Evolutionary conservation across 495 filamentous ascomycete species (phyloP), one percentile per base, ranked within the genome.

Genomic region (Neurospora hispaniola): DNA sequence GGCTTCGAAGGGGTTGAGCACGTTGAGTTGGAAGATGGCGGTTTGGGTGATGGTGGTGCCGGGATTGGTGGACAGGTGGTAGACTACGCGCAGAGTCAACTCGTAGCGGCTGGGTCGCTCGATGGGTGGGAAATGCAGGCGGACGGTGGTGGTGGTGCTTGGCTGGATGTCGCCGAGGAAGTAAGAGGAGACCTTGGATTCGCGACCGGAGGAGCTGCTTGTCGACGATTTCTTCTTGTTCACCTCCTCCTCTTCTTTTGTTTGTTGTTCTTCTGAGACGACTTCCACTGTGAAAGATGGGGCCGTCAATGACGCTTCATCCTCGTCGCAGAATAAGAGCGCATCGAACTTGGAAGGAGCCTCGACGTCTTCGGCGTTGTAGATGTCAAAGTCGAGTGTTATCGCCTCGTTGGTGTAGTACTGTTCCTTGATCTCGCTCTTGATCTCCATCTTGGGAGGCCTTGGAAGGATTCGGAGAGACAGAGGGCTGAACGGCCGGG

Each of bases 371-470:
- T 99, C 96, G 73, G 90, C 90, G 72, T 99, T 99, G 31, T 88
- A 76, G 20, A 97, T 82, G 39, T 90, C 86, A 44, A 98, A 84
- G 18, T 85, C 82, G 62, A 98, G 80, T 10, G 77, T 76, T 48
- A 97, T 85, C 2, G 81, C 78, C 81, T 99, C 96, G 77, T 95
- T 90, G 3, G 90, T 90, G 77, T 97, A 98, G 80, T 96, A 96
- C 42, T 91, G 88, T 31, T 88, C 84, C 71, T 84, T 83, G 66
- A 91, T 81, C 3, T 86, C 82, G 27, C 92, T 80, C 38, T 83
- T 85, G 42, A 98, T 87, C 73, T 92, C 88, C 81, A 99, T 90
- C 79, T 98, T 98, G 0, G 96, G 96, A 48, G 96, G 96, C 78
- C 96, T 92, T 5, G 95, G 96, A 72, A 93, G 84, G 42, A 98